phyloP scores from a whole-genome alignment of 2,329 filamentous ascomycete species.

The Dryadomyces quercivorus region DNA sequence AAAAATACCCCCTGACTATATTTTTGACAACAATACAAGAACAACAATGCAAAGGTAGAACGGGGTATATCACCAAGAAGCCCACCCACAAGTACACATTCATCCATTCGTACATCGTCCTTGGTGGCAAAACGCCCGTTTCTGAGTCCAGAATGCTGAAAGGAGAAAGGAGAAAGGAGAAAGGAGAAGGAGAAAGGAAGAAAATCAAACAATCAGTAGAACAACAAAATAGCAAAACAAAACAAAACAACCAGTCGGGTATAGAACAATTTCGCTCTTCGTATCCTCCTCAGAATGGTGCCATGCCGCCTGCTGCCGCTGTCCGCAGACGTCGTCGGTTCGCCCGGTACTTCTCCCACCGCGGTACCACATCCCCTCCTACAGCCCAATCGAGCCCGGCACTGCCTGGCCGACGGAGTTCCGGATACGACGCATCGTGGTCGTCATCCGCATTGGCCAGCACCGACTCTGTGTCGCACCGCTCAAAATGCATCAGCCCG shows the following conservation, averaged over 20 bases:
- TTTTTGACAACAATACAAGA: no score
- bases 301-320: neutral
- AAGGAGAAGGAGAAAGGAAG: no score
- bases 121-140: no score
- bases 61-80: neutral
- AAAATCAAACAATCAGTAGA: neutral
- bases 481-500: slow-evolving; percentile 52
- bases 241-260: neutral
- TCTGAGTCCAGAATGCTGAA: neutral
- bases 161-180: no score
- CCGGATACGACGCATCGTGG: neutral
- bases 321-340: neutral
- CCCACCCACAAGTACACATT: neutral
- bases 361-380: neutral
- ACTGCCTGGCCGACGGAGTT: neutral
- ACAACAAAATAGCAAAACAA: neutral
- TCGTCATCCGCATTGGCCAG: slow-evolving; percentile 16
- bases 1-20: no score
- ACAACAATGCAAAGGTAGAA: no score
- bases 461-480: slow-evolving; percentile 25
- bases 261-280: neutral
- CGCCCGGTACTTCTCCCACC: neutral
- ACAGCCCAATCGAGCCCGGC: slow-evolving; percentile 7
- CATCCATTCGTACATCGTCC: neutral
- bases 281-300: neutral